phyloP scores from a whole-genome alignment of 78 protist genomes.

The Corallochytrium limacisporum region DNA sequence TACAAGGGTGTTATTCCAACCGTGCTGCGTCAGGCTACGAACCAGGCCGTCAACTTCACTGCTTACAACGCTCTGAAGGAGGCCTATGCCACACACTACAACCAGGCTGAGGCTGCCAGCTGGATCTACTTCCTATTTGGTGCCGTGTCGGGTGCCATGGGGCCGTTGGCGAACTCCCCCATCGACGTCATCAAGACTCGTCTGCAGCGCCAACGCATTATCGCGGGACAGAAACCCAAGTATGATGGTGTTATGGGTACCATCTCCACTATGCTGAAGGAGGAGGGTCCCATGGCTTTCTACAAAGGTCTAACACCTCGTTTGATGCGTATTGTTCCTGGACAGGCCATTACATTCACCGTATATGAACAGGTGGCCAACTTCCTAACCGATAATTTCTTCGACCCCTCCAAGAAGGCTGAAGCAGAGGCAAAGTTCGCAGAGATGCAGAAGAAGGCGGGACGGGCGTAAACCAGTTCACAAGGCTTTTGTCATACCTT shows the following conservation, averaged over 20 bases:
- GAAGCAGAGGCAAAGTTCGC: too few relatives aligned
- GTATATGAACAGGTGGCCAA: slow-evolving; percentile 14
- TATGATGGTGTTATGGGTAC: slow-evolving; percentile 24
- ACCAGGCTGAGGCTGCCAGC: not conserved
- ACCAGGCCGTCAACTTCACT: slow-evolving; percentile 33
- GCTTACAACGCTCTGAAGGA: slow-evolving; percentile 20
- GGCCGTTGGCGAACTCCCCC: slow-evolving; percentile 16
- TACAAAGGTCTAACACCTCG: slow-evolving; percentile 29
- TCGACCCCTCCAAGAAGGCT: too few relatives aligned
- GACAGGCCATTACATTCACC: slow-evolving; percentile 32
- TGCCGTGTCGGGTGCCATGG: slow-evolving; percentile 30
- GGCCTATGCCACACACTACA: not conserved
- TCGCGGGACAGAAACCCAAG: slow-evolving; percentile 19
- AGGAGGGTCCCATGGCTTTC: slow-evolving; percentile 22
- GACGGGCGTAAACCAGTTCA: too few relatives aligned
- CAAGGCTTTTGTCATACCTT: too few relatives aligned
- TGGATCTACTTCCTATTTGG: slow-evolving; percentile 10
- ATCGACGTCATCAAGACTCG: slow-evolving; percentile 15
- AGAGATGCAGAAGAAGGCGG: too few relatives aligned
- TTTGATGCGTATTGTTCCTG: slow-evolving; percentile 27
- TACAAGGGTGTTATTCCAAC: slow-evolving; percentile 20
- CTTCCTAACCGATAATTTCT: not conserved
- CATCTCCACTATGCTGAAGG: slow-evolving; percentile 15
- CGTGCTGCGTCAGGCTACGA: slow-evolving; percentile 15
- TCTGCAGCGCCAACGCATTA: slow-evolving; percentile 10